phyloP scores from a whole-genome alignment of 306 rosid species.

The Ammopiptanthus mongolicus region DNA sequence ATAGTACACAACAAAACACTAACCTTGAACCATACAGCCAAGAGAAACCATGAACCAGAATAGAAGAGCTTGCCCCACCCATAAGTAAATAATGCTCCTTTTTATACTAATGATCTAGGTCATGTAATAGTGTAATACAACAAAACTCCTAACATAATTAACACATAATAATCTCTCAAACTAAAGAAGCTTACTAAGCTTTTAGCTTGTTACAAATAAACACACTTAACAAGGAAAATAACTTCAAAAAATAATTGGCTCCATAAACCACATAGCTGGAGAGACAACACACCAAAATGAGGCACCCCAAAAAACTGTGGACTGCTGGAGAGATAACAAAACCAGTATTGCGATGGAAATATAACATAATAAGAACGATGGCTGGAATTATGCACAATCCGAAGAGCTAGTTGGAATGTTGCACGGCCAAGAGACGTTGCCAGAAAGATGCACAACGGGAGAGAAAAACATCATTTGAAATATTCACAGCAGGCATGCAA shows the following conservation, averaged over 20 bases:
- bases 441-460: not conserved
- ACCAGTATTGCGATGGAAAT: not conserved
- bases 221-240: not conserved
- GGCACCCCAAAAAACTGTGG: not conserved
- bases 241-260: not conserved
- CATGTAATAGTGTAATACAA: not conserved
- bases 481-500: not conserved
- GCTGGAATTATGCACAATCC: slow-evolving; percentile 10
- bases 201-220: not conserved
- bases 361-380: not conserved
- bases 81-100: not conserved
- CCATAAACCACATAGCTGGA: not conserved
- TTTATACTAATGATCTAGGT: not conserved
- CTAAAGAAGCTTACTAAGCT: not conserved
- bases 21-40: too few species aligned
- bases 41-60: too few species aligned
- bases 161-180: not conserved
- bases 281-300: not conserved
- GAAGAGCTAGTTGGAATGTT: not conserved
- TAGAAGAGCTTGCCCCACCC: too few species aligned
- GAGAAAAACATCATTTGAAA: not conserved
- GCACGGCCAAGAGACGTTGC: not conserved
- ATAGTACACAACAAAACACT: not conserved
- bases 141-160: not conserved
- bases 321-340: slow-evolving; percentile 2